These are phyloP conservation scores for Fagopyrum tataricum DNA, from an alignment of 148 eudicot genomes.

Conservation along the genomic window DNA sequence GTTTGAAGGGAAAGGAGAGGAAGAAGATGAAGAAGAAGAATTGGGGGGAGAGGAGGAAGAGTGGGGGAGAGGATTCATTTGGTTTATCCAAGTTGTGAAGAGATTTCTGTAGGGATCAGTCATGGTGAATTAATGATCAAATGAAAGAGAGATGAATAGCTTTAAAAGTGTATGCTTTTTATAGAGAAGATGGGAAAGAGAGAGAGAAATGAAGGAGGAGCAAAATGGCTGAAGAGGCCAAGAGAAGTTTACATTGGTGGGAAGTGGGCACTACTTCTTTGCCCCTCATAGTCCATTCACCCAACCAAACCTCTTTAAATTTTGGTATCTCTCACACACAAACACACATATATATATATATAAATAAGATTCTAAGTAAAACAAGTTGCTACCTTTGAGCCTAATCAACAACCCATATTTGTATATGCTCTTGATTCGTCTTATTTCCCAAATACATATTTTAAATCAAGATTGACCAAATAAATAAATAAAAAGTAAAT, in stretches of 20 bases:
- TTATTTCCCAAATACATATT: too few relatives aligned
- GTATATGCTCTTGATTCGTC: not conserved
- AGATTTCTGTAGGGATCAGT: conserved; percentile 48
- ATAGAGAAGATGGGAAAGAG: conserved; percentile 27
- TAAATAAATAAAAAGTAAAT: not conserved
- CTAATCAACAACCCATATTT: not conserved
- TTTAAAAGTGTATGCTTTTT: conserved; percentile 21
- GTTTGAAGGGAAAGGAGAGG: conserved; percentile 18
- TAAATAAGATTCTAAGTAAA: conserved; percentile 10
- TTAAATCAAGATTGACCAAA: not conserved
- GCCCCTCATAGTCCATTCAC: conserved; percentile 6
- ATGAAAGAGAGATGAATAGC: not conserved
- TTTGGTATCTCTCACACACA: not conserved
- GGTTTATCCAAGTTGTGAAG: conserved; percentile 41
- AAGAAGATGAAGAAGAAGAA: not conserved
- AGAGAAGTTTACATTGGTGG: conserved; percentile 8
- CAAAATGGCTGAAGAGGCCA: conserved; percentile 13
- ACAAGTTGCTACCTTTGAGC: not conserved
- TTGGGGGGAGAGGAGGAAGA: conserved; percentile 15
- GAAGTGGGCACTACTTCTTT: conserved; percentile 4
- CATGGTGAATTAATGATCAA: conserved; percentile 32
- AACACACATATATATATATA: not conserved
- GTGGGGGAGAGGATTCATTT: conserved; percentile 25
- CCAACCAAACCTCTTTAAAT: not conserved
- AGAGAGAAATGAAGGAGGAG: not conserved